Evolutionary conservation across 768 basidiomycete genomes (phyloP).

Genomic region (Auricularia sp.): DNA sequence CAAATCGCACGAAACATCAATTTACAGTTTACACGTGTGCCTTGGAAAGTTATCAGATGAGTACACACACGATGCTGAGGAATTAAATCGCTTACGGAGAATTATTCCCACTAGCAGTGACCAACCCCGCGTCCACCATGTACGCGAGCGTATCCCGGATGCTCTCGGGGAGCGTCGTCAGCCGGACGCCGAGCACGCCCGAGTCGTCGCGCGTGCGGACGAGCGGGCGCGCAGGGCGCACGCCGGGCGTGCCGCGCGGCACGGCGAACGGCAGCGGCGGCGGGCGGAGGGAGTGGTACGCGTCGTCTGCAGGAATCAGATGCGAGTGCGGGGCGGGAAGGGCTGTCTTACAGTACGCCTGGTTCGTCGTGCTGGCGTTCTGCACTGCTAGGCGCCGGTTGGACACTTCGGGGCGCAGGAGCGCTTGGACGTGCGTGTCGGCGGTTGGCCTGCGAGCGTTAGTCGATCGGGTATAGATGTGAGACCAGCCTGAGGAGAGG

Average conservation of each 20-base stretch:
- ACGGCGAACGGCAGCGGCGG: background rate
- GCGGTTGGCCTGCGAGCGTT: background rate
- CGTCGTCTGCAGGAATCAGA: too few relatives aligned
- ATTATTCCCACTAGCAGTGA: too few relatives aligned
- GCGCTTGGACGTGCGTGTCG: background rate
- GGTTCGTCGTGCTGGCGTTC: background rate
- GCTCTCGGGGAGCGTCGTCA: background rate
- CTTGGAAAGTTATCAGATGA: too few relatives aligned
- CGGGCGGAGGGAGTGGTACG: background rate
- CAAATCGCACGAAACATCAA: too few relatives aligned
- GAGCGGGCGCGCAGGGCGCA: background rate
- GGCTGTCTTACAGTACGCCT: background rate
- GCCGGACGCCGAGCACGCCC: background rate
- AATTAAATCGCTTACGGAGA: too few relatives aligned
- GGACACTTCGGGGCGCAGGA: background rate
- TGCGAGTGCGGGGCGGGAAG: background rate
- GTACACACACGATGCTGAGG: too few relatives aligned
- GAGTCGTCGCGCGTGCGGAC: background rate
- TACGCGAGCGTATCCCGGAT: background rate
- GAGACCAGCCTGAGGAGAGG: too few relatives aligned
- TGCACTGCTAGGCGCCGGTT: background rate
- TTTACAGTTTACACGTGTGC: too few relatives aligned
- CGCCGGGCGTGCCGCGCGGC: background rate
- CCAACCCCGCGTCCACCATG: background rate
- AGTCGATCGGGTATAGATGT: background rate